Evolutionary conservation across 306 rosid species (phyloP), one percentile per base, ranked within the genome.

Genomic region (Cicer cuneatum): DNA sequence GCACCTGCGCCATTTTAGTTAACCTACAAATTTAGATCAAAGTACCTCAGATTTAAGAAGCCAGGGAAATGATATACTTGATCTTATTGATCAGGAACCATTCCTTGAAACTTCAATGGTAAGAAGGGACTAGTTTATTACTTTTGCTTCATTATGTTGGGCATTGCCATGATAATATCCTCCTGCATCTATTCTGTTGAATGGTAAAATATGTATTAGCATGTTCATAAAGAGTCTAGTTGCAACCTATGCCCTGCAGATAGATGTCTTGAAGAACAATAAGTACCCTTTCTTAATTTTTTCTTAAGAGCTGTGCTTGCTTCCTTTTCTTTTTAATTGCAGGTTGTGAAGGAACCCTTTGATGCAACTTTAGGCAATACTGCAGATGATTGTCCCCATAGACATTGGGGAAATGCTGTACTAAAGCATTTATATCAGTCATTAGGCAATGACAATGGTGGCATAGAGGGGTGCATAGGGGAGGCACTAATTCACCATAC

Each of bases 401-500:
- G 81, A 68, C 73, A 79, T 70, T 88, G 90, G 88, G 87, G 88
- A 80, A 83, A 83, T 83, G 78, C 85, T 53, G 73, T 83, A 58
- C 81, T 85, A 73, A 86, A 80, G 61, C 88, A 72, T 52, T 69
- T 89, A 72, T 74, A 71, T 82, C 89, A 86, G 82, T 91, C 96
- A 37, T 41, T 87, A 54, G 84, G 90, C 47, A 81, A 75, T 69
- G 80, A 58, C 52, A 87, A 83, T 78, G 87, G 90, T 45, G 86
- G 89, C 72, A 75, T 88, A 73, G 83, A 81, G 58, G 72, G 63
- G 62, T 85, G 90, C 85, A 83, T 85, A 15, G 82, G 72, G 65
- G 83, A 88, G 76, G 89, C 85, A 58, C 78, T 87, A 51, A 74
- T 57, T 37, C 38, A 9, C 61, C 48, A 12, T 73, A 70, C 69